Conservation (phyloP, 805 yeast species). For the Ogataea ramenticola region DNA sequence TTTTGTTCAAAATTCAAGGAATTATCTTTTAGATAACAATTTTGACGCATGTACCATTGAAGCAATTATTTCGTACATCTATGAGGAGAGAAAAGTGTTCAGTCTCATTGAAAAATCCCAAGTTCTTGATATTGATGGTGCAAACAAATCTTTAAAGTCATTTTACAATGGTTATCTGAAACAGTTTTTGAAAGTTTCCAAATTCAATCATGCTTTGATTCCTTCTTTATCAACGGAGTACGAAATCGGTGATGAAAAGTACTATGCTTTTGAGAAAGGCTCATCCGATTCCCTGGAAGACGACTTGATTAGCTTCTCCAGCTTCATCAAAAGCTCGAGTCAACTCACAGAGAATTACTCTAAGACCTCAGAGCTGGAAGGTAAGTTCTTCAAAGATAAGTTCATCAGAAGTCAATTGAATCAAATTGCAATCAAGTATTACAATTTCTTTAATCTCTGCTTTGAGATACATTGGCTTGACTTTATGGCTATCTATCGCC, state of each 20-base stretch:
- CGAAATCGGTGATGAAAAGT: neutral
- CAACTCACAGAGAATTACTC: neutral
- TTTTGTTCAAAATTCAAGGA: slow-evolving; percentile 5
- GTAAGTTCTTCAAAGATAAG: slow-evolving; percentile 10
- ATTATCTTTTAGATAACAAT: slow-evolving; percentile 1
- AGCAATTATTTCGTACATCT: slow-evolving; percentile 9
- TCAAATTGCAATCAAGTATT: slow-evolving; percentile 7
- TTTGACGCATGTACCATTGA: slow-evolving; percentile 1
- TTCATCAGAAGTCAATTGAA: slow-evolving; percentile 5
- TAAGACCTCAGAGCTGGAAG: slow-evolving; percentile 1
- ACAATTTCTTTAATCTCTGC: slow-evolving; percentile 10
- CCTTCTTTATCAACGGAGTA: slow-evolving; percentile 1
- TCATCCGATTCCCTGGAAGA: slow-evolving; percentile 1
- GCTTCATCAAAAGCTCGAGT: too few relatives aligned
- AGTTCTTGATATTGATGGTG: neutral
- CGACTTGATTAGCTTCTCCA: too few relatives aligned
- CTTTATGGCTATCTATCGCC: neutral
- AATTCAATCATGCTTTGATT: neutral
- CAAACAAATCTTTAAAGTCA: neutral
- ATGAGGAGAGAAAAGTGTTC: slow-evolving; percentile 9
- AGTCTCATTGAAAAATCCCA: slow-evolving; percentile 14
- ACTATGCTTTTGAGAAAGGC: neutral
- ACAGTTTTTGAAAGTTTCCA: neutral
- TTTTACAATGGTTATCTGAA: neutral
- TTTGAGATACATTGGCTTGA: slow-evolving; percentile 8